Evolutionary conservation across 192 early-diverging fungal species (phyloP).

Genomic region (Gonapodya sp.): DNA sequence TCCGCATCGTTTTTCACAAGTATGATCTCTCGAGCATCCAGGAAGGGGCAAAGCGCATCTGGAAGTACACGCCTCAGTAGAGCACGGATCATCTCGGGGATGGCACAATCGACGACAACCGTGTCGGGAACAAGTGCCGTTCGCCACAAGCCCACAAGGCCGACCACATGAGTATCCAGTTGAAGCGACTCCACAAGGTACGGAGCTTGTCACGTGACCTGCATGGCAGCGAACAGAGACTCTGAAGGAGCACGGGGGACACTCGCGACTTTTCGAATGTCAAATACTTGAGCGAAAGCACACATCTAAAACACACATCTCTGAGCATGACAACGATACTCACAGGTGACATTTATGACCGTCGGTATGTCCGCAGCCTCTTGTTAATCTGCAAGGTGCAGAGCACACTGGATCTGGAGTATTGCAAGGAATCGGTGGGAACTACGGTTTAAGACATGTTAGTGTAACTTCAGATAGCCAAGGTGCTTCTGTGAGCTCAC

Average conservation of each 20-base stretch:
- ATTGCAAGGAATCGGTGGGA: neutral
- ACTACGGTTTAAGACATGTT: no score
- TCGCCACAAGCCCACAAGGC: neutral
- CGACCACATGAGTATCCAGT: neutral
- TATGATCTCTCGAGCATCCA: neutral
- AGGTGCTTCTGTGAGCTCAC: no score
- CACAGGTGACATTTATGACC: neutral
- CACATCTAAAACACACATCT: no score
- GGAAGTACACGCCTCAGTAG: neutral
- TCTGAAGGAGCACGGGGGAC: neutral
- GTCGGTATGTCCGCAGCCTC: neutral
- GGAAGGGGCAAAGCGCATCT: neutral
- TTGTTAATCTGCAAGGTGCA: neutral
- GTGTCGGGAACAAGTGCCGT: neutral
- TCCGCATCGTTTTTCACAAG: neutral
- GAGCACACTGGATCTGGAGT: neutral
- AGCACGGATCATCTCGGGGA: neutral
- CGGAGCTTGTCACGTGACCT: neutral
- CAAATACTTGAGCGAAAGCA: neutral
- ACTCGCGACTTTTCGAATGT: neutral
- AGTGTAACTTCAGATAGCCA: no score
- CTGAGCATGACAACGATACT: no score
- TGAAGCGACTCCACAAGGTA: neutral
- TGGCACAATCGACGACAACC: neutral
- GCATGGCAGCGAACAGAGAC: neutral